These are phyloP conservation scores for Fusarium sulawesiense DNA, from an alignment of 2,329 filamentous ascomycete species.

Conservation along the genomic window DNA sequence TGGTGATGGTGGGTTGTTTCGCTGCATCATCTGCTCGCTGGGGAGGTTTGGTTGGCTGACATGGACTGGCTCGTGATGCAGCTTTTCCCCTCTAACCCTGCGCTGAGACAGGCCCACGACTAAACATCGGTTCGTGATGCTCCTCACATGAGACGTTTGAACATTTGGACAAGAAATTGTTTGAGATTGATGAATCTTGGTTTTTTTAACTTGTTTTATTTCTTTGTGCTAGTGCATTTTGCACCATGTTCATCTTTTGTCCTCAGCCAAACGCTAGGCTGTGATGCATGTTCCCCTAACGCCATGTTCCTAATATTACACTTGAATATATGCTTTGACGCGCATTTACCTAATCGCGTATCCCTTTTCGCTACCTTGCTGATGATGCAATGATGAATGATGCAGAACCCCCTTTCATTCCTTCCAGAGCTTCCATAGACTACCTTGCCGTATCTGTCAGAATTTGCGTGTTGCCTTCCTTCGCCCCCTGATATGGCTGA, in stretches of 20 bases:
- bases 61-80: constrained; percentile 34
- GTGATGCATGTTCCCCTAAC: constrained; percentile 19
- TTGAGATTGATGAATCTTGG: constrained; percentile 11
- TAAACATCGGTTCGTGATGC: constrained; percentile 35
- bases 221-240: constrained; percentile 1
- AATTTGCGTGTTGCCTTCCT: constrained; percentile 38
- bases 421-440: constrained; percentile 16
- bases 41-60: constrained; percentile 33
- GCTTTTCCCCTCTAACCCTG: constrained; percentile 22
- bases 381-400: not conserved
- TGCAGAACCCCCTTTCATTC: not conserved
- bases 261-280: constrained; percentile 22
- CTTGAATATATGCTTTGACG: constrained; percentile 17
- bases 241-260: constrained; percentile 8
- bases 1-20: constrained; percentile 36
- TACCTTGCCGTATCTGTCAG: constrained; percentile 24
- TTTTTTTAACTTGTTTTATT: not conserved
- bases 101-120: constrained; percentile 26
- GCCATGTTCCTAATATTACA: constrained; percentile 24
- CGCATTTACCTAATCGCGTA: constrained; percentile 2
- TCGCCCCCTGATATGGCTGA: constrained; percentile 42
- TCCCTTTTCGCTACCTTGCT: not conserved
- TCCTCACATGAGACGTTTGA: constrained; percentile 38
- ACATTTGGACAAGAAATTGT: constrained; percentile 4
- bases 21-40: constrained; percentile 33